Percentiles rank a stretch among this genome's conserved stretches.
Conservation (phyloP, 2,329 filamentous ascomycete species). For the Botrytis medusae region DNA sequence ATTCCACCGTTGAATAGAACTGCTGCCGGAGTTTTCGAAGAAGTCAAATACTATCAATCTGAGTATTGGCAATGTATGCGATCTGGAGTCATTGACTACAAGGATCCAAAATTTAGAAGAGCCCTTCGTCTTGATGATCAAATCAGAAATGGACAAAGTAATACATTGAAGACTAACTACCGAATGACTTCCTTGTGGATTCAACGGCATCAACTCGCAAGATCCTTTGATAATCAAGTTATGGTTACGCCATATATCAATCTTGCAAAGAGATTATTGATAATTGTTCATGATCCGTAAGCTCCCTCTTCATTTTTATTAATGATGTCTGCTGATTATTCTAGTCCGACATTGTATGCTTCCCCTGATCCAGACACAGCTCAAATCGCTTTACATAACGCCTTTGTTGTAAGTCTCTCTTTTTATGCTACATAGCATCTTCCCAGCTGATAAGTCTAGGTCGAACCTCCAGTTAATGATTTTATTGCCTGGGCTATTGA, state of each 20-base stretch:
- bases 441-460: background rate
- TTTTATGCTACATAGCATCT: slow-evolving; percentile 47
- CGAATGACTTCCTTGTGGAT: slow-evolving; percentile 81
- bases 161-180: slow-evolving; percentile 67
- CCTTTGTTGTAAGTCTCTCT: slow-evolving; percentile 67
- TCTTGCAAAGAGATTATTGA: slow-evolving; percentile 65
- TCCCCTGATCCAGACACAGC: slow-evolving; percentile 70
- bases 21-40: slow-evolving; percentile 55
- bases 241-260: slow-evolving; percentile 74
- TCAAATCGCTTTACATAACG: slow-evolving; percentile 76
- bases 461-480: slow-evolving; percentile 69
- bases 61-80: slow-evolving; percentile 88
- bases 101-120: slow-evolving; percentile 52
- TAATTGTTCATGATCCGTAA: slow-evolving; percentile 90
- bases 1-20: slow-evolving; percentile 58
- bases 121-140: slow-evolving; percentile 74
- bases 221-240: slow-evolving; percentile 83
- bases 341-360: slow-evolving; percentile 67
- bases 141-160: slow-evolving; percentile 73
- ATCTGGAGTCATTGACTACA: slow-evolving; percentile 59
- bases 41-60: slow-evolving; percentile 60
- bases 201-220: slow-evolving; percentile 68
- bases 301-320: slow-evolving; percentile 40
- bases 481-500: slow-evolving; percentile 82
- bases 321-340: slow-evolving; percentile 24